These are phyloP conservation scores for Plasmodium blacklocki DNA, from an alignment of 169 alveolate genomes.

Conservation along the genomic window DNA sequence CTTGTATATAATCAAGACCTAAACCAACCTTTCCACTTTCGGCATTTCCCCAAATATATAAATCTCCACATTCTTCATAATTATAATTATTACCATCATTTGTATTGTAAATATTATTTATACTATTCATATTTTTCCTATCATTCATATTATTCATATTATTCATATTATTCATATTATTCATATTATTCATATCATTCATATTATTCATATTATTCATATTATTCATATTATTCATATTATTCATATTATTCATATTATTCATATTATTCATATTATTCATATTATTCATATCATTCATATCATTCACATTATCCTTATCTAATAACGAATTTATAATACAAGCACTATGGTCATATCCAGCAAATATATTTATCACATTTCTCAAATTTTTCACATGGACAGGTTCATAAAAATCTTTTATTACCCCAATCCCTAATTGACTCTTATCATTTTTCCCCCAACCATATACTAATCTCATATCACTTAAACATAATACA, in stretches of 20 bases:
- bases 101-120: constrained; percentile 2
- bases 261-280: background rate
- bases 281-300: no score
- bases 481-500: constrained; percentile 86
- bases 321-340: constrained; percentile 73
- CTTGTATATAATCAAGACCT: constrained; percentile 83
- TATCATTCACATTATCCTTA: no score
- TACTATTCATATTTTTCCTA: no score
- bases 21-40: constrained; percentile 91
- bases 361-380: constrained; percentile 88
- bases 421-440: constrained; percentile 83
- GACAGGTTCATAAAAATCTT: constrained; percentile 86
- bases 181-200: no score
- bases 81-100: constrained; percentile 7
- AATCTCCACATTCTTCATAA: constrained; percentile 78
- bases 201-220: no score
- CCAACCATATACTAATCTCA: constrained; percentile 91
- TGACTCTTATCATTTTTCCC: constrained; percentile 84
- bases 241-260: no score
- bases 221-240: background rate
- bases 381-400: constrained; percentile 83
- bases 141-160: background rate
- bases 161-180: no score
- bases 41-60: constrained; percentile 92
- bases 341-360: constrained; percentile 90